These are phyloP conservation scores for Candida pseudoviswanathii DNA, from an alignment of 1,139 yeast species.

Conservation along the genomic window DNA sequence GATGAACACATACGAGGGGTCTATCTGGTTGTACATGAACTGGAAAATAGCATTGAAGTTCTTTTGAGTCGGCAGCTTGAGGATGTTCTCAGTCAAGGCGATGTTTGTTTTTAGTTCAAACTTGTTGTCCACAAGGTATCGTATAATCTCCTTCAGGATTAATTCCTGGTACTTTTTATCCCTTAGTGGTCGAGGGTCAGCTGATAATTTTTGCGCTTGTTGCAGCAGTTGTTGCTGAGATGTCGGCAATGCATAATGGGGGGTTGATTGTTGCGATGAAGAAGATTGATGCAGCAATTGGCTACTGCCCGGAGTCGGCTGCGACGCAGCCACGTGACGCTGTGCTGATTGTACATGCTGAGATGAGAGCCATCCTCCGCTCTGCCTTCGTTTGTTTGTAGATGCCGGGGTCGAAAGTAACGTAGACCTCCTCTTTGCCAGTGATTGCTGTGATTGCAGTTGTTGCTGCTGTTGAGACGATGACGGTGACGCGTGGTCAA, in stretches of 20 bases:
- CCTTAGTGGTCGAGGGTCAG: slow-evolving; percentile 77
- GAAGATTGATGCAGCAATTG: slow-evolving; percentile 8
- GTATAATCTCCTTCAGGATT: slow-evolving; percentile 67
- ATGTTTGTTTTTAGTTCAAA: slow-evolving; percentile 78
- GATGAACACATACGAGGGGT: slow-evolving; percentile 75
- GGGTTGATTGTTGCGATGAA: slow-evolving; percentile 12
- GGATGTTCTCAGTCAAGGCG: slow-evolving; percentile 63
- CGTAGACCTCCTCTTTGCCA: slow-evolving; percentile 32
- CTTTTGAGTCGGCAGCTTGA: slow-evolving; percentile 83
- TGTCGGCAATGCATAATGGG: slow-evolving; percentile 4
- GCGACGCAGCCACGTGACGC: slow-evolving; percentile 8
- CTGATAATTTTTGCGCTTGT: slow-evolving; percentile 11
- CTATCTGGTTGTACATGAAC: slow-evolving; percentile 74
- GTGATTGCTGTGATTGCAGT: background rate
- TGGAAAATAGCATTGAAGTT: slow-evolving; percentile 80
- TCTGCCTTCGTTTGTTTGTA: slow-evolving; percentile 35
- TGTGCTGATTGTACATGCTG: slow-evolving; percentile 3
- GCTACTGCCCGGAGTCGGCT: slow-evolving; percentile 8
- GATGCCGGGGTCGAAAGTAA: slow-evolving; percentile 44
- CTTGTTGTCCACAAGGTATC: slow-evolving; percentile 60
- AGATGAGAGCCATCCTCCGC: slow-evolving; percentile 15
- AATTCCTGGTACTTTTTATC: slow-evolving; percentile 68
- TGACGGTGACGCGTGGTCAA: slow-evolving; percentile 8
- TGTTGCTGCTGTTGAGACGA: slow-evolving; percentile 4
- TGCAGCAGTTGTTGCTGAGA: slow-evolving; percentile 13